Evolutionary conservation across 192 early-diverging fungal species (phyloP).

Genomic region (Diversispora eburnea): DNA sequence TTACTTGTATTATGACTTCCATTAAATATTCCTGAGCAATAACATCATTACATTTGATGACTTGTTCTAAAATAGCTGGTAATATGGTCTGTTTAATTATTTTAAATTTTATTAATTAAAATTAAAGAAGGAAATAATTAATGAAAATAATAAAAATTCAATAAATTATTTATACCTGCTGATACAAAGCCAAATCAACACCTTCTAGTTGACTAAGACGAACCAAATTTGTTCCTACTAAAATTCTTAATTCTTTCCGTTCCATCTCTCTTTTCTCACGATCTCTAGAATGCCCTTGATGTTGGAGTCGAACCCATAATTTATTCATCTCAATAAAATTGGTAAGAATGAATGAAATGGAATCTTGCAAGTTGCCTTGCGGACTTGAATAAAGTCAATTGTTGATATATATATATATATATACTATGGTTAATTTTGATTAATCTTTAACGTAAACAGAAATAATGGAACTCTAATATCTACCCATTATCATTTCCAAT

Average conservation of each 20-base stretch:
- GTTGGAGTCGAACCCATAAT: conserved; percentile 98
- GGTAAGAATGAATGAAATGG: conserved; percentile 92
- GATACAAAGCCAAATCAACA: conserved; percentile 80
- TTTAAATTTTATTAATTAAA: background rate
- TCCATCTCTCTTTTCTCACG: conserved; percentile 94
- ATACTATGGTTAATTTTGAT: background rate
- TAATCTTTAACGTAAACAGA: background rate
- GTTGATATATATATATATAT: background rate
- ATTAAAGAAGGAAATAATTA: background rate
- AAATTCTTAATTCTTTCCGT: conserved; percentile 88
- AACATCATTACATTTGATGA: conserved; percentile 94
- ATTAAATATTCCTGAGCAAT: conserved; percentile 99
- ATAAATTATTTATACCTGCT: conserved; percentile 43
- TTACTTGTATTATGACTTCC: conserved; percentile 98
- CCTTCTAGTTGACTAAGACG: conserved; percentile 90
- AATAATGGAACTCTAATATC: background rate
- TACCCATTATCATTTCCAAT: conserved; percentile 61
- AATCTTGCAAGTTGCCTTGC: conserved; percentile 84
- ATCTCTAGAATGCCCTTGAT: conserved; percentile 92
- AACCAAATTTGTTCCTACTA: conserved; percentile 96
- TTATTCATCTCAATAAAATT: conserved; percentile 99
- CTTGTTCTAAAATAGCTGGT: conserved; percentile 91
- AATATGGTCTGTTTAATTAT: conserved; percentile 62
- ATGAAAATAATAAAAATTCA: background rate
- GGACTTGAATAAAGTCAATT: conserved; percentile 42